A percentile compares a stretch with the other conserved stretches of the same genome.
Evolutionary conservation across 805 yeast genomes (phyloP).

Genomic region (Cyberlindnera amylophila): DNA sequence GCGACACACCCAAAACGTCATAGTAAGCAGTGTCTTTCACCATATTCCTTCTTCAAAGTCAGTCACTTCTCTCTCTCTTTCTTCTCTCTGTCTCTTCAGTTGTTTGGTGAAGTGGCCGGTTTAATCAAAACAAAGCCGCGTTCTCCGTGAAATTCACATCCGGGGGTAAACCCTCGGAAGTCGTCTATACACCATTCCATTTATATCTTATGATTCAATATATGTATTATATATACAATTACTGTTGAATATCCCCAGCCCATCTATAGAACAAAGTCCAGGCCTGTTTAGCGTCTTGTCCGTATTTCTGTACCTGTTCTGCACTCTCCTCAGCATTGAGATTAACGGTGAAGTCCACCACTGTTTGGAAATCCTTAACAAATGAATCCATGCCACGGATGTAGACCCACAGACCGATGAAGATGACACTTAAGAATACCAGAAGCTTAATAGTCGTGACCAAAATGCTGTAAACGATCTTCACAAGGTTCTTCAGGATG

Average conservation of each 20-base stretch:
- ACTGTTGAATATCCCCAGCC: not conserved
- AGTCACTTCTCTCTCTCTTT: too few relatives aligned
- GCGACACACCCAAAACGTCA: conserved; percentile 66
- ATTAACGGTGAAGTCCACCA: conserved; percentile 14
- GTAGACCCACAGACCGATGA: conserved; percentile 27
- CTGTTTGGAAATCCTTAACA: conserved; percentile 46
- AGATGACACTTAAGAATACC: conserved; percentile 17
- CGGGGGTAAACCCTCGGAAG: not conserved
- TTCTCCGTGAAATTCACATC: not conserved
- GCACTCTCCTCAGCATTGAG: conserved; percentile 1
- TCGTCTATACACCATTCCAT: not conserved
- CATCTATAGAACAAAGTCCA: not conserved
- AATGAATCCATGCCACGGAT: conserved; percentile 28
- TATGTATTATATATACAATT: too few relatives aligned
- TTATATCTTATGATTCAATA: too few relatives aligned
- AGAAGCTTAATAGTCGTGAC: conserved; percentile 29
- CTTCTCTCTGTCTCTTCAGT: too few relatives aligned
- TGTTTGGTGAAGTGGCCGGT: too few relatives aligned
- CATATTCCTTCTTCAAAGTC: conserved; percentile 16
- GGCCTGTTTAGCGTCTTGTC: not conserved
- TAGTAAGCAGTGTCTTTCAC: conserved; percentile 75
- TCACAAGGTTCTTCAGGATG: conserved; percentile 28
- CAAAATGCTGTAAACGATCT: conserved; percentile 18
- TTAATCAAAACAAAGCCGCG: too few relatives aligned
- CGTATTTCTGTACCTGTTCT: conserved; percentile 1